Conservation (phyloP, 1,284 basidiomycete species). For the Trichosporon faecale region DNA sequence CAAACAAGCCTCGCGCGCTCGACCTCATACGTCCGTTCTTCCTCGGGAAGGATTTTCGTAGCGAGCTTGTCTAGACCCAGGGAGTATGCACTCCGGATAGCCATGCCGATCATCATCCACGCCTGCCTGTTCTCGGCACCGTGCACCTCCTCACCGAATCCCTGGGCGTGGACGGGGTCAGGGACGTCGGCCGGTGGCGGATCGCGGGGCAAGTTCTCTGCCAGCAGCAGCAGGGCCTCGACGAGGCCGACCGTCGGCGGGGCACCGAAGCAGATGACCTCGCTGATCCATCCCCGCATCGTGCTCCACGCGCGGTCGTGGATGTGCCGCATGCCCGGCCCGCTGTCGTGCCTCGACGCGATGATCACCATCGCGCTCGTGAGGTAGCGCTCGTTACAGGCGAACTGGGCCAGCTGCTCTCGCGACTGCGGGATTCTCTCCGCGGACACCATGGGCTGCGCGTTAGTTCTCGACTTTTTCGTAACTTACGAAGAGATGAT, state of each 20-base stretch:
- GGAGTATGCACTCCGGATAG: slow-evolving; percentile 47
- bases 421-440: slow-evolving; percentile 47
- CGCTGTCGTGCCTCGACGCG: slow-evolving; percentile 45
- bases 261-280: slow-evolving; percentile 46
- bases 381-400: slow-evolving; percentile 50
- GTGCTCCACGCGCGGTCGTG: slow-evolving; percentile 46
- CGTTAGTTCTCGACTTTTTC: neutral
- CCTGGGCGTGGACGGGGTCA: slow-evolving; percentile 33
- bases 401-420: slow-evolving; percentile 49
- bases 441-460: slow-evolving; percentile 52
- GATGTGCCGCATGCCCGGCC: slow-evolving; percentile 37
- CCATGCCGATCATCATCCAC: slow-evolving; percentile 50
- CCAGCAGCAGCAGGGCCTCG: slow-evolving; percentile 48
- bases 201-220: slow-evolving; percentile 50
- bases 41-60: slow-evolving; percentile 36
- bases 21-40: slow-evolving; percentile 40
- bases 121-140: slow-evolving; percentile 49
- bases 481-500: slow-evolving; percentile 52
- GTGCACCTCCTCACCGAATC: slow-evolving; percentile 42
- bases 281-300: slow-evolving; percentile 49
- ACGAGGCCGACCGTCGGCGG: slow-evolving; percentile 48
- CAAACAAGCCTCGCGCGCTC: slow-evolving; percentile 49
- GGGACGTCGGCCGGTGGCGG: slow-evolving; percentile 24
- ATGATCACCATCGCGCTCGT: slow-evolving; percentile 53
- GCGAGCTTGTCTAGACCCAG: slow-evolving; percentile 49